Evolutionary conservation across 2,329 filamentous ascomycete species (phyloP), one percentile per base, ranked within the genome.

Genomic region (Chalara sp.): DNA sequence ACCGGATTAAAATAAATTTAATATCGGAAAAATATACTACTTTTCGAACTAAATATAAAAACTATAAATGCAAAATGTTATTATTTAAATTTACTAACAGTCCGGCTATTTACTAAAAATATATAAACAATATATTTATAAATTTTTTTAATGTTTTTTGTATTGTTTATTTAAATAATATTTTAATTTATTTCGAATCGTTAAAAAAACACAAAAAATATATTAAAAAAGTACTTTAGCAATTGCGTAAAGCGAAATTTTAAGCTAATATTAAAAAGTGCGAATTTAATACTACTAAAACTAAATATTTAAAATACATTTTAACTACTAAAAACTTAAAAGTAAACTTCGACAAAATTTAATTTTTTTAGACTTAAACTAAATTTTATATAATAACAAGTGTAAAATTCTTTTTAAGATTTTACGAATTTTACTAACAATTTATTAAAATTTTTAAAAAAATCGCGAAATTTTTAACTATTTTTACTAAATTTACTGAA

Each of bases 251-350:
- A 21, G 41, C 33, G 30, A 30, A 49, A 3, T 30, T 54, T 12
- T 10, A 54, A 42, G 48, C 28, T 6, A 12, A 51, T 39, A 41
- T 51, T 28, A 51, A 51, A n/a, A 51, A 51, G 35, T 51, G 7
- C 39, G 31, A 49, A 37, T 51, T 51, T n/a, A 2, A 32, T 10
- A 30, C 46, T 2, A 54, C 1, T 1, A 8, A 29, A 2, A 51
- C 40, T 5, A 54, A 54, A 29, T 54, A 51, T 35, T 35, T 54
- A 7, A 46, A 49, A 1, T 51, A 44, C 32, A 54, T 54, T 12
- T 39, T 54, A 7, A 32, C 30, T 31, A 51, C n/a, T 1, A 21
- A 43, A 6, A 35, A 46, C 1, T 41, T 54, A 7, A 7, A 50
- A 35, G 29, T 54, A 2, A 47, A 54, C 43, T 39, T 35, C 8